Evolutionary conservation across 805 yeast genomes (phyloP).

Genomic region (Cyberlindnera maclurae): DNA sequence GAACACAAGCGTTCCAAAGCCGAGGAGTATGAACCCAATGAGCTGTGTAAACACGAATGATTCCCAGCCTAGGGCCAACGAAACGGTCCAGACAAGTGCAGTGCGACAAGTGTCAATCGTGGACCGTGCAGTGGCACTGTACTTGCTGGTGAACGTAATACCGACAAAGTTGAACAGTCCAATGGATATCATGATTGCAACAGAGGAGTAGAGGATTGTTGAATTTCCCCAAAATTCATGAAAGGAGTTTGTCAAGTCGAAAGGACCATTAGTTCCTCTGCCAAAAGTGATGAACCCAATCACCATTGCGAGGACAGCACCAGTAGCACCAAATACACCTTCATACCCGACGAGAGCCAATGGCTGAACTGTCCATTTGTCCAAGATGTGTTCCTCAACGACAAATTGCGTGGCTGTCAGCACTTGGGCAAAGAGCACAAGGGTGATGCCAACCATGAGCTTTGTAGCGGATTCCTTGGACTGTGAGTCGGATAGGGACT

Average conservation of each 20-base stretch:
- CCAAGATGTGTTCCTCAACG: slow-evolving; percentile 62
- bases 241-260: slow-evolving; percentile 48
- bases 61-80: slow-evolving; percentile 72
- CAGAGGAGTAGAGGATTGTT: slow-evolving; percentile 43
- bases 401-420: slow-evolving; percentile 75
- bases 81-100: slow-evolving; percentile 65
- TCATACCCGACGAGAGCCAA: slow-evolving; percentile 64
- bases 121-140: slow-evolving; percentile 73
- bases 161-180: slow-evolving; percentile 71
- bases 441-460: slow-evolving; percentile 46
- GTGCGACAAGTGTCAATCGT: slow-evolving; percentile 78
- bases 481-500: not conserved
- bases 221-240: slow-evolving; percentile 38
- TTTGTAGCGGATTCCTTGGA: slow-evolving; percentile 14
- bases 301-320: slow-evolving; percentile 40
- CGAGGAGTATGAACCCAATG: slow-evolving; percentile 55
- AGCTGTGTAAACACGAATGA: slow-evolving; percentile 53
- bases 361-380: slow-evolving; percentile 48
- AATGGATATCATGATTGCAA: slow-evolving; percentile 65
- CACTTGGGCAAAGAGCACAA: slow-evolving; percentile 56
- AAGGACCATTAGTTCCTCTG: slow-evolving; percentile 31
- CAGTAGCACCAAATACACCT: slow-evolving; percentile 55
- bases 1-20: slow-evolving; percentile 66
- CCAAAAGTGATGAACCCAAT: slow-evolving; percentile 37
- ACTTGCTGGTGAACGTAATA: slow-evolving; percentile 51